Conservation (phyloP, 1,284 basidiomycete genomes). For the Heterobasidion annosum region DNA sequence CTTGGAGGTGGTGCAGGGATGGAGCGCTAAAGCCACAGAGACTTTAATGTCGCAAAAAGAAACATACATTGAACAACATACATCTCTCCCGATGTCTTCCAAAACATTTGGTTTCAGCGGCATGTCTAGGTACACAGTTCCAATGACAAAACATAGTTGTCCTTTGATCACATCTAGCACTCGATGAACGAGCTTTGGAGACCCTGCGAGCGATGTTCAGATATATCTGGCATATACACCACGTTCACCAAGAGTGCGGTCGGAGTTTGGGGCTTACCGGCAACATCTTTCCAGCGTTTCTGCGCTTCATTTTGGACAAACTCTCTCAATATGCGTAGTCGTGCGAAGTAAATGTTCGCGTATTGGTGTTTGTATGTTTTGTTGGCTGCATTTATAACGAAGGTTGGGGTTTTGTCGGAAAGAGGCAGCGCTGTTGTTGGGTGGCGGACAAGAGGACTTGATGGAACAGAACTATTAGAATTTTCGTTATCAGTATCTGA, state of each 20-base stretch:
- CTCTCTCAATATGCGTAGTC: slow-evolving; percentile 57
- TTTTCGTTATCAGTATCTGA: not conserved
- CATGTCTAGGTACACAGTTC: slow-evolving; percentile 98
- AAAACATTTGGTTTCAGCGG: slow-evolving; percentile 95
- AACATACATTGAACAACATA: slow-evolving; percentile 20
- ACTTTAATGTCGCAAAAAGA: slow-evolving; percentile 4
- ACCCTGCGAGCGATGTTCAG: slow-evolving; percentile 25
- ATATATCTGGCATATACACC: not conserved
- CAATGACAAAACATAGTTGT: slow-evolving; percentile 83
- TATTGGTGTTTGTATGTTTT: slow-evolving; percentile 84
- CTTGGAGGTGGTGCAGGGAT: slow-evolving; percentile 76
- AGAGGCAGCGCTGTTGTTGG: slow-evolving; percentile 23
- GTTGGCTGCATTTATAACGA: slow-evolving; percentile 42
- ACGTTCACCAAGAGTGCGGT: not conserved
- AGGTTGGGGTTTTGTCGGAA: slow-evolving; percentile 39
- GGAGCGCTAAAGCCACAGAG: slow-evolving; percentile 54
- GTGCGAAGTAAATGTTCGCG: slow-evolving; percentile 86
- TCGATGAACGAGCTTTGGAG: slow-evolving; percentile 69
- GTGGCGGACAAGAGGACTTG: slow-evolving; percentile 13
- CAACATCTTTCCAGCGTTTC: slow-evolving; percentile 56
- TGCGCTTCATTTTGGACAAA: slow-evolving; percentile 58
- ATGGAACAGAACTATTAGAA: slow-evolving; percentile 9
- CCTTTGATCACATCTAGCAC: slow-evolving; percentile 87
- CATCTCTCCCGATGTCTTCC: slow-evolving; percentile 89
- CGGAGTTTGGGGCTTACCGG: slow-evolving; percentile 33